Percentiles rank a stretch among this genome's conserved stretches.
Conservation (phyloP, 169 alveolate genomes). For the Pseudocohnilembus persalinus region DNA sequence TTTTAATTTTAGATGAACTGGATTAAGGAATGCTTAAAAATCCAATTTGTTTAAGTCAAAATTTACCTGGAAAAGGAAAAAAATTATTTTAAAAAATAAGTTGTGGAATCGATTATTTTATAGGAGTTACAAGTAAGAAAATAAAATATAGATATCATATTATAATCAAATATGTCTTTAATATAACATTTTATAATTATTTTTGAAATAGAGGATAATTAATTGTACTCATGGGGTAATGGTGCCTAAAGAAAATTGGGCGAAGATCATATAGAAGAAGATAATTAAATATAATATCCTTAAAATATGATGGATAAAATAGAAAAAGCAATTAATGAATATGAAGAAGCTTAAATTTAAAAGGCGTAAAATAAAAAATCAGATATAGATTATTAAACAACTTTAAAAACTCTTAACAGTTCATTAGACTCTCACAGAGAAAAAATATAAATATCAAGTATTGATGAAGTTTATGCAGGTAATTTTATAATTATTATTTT, state of each 20-base stretch:
- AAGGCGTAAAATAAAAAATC: background rate
- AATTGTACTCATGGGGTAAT: background rate
- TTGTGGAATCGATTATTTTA: background rate
- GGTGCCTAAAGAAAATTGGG: background rate
- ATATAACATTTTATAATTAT: background rate
- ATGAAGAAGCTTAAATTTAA: background rate
- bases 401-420: no score
- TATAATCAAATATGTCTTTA: no score
- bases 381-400: background rate
- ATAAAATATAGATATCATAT: no score
- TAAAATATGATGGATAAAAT: background rate
- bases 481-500: no score
- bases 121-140: background rate
- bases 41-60: background rate
- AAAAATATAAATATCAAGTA: background rate
- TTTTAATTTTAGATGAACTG: background rate
- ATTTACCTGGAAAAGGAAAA: background rate
- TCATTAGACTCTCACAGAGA: no score
- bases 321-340: background rate
- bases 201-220: no score
- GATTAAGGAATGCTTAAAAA: background rate
- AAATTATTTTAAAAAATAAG: no score
- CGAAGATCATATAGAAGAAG: background rate
- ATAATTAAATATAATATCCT: background rate
- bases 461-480: background rate